Evolutionary conservation across 1,284 basidiomycete species (phyloP), one percentile per base, ranked within the genome.

Genomic region (Tilletia indica): DNA sequence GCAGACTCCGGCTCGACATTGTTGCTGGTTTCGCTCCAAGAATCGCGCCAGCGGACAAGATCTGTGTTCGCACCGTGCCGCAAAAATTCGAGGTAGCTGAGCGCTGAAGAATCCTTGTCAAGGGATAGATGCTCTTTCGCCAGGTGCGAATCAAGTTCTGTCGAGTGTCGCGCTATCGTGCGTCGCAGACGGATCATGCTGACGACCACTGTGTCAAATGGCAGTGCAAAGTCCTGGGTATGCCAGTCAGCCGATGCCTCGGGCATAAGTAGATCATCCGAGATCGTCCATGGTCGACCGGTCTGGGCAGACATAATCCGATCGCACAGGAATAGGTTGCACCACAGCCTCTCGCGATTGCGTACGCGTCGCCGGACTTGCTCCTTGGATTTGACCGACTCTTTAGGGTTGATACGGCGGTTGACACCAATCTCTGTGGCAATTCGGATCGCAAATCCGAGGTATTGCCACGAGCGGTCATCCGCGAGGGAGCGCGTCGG

Each of bases 391-490:
- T 58, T 34, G 39, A 74, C 73, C 34, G 31, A n/a, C 45, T 75
- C 74, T 51, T 74, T 75, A 11, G 78, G 78, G 4, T 76, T 73
- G 16, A 79, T 74, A 38, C 74, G 74, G 47, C 78, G 72, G 34
- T 80, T 80, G 66, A 80, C 77, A 25, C 79, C 79, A 0, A 80
- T 75, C 63, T 80, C 79, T n/a, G 79, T 80, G 4, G 78, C 79
- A 12, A 76, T 80, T 3, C 79, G 77, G 39, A 79, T 78, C 34
- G 79, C 78, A 49, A 79, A 79, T 1, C 79, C 79, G 8, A 80
- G 74, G 42, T 79, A 79, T 68, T 80, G 79, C 79, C 79, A 80
- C 3, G 78, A 78, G 14, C 79, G 77, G 56, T 80, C 79, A n/a
- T 80, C 79, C 14, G 76, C 77, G 21, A 80, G 73, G 19, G 77